Percentiles rank a stretch among this genome's conserved stretches.
Evolutionary conservation across 805 yeast genomes (phyloP).

Genomic region (Nakazawaea holstii): DNA sequence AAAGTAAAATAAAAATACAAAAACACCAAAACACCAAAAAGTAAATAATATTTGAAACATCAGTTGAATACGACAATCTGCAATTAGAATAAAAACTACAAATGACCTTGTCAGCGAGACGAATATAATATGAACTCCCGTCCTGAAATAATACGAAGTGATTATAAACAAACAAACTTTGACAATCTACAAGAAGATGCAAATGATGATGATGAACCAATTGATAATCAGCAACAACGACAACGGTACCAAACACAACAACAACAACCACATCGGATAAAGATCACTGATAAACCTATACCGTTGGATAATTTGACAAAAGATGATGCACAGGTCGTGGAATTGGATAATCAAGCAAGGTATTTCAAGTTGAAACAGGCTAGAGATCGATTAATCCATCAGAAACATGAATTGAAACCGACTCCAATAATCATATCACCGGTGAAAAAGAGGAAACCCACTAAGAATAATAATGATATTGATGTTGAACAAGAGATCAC

Average conservation of each 20-base stretch:
- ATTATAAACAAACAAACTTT: constrained; percentile 5
- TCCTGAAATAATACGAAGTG: background rate
- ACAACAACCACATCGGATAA: background rate
- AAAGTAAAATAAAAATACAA: too few relatives aligned
- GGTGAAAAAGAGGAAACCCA: background rate
- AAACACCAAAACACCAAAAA: too few relatives aligned
- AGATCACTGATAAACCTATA: constrained; percentile 8
- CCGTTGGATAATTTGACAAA: constrained; percentile 3
- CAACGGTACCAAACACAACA: background rate
- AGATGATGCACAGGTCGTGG: background rate
- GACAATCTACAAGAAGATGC: constrained; percentile 1
- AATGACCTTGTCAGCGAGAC: background rate
- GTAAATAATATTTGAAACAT: too few relatives aligned
- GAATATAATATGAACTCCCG: background rate
- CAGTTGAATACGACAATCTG: too few relatives aligned
- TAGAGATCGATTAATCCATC: constrained; percentile 3
- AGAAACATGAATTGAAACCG: background rate
- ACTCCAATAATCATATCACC: constrained; percentile 1
- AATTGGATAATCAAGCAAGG: background rate
- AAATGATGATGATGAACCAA: background rate
- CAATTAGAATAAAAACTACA: background rate
- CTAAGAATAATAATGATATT: too few relatives aligned
- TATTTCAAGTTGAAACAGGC: constrained; percentile 6
- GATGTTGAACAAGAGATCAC: background rate
- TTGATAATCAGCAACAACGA: background rate